Percentiles rank a stretch among this genome's conserved stretches.
Conservation (phyloP, 768 basidiomycete species). For the Psilocybe cubensis region DNA sequence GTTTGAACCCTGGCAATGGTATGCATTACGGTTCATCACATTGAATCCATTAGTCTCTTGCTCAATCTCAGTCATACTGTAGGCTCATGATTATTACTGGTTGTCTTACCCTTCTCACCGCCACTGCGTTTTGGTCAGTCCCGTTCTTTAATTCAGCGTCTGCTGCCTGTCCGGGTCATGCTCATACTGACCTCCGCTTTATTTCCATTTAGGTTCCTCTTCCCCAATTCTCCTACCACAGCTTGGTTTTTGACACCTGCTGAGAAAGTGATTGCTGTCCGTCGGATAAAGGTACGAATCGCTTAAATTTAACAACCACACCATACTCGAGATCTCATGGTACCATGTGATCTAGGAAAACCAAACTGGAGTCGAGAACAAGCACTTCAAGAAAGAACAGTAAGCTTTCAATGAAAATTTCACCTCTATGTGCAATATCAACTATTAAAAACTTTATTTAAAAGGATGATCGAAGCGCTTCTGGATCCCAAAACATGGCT, state of each 20-base stretch:
- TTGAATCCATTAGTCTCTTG: not conserved
- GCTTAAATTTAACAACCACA: not conserved
- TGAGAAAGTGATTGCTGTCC: conserved; percentile 68
- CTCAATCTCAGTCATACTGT: not conserved
- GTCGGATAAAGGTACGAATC: conserved; percentile 57
- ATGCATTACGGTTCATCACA: not conserved
- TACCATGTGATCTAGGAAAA: conserved; percentile 49
- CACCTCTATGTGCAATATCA: not conserved
- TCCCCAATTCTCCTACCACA: conserved; percentile 75
- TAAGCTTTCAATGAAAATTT: conserved; percentile 36
- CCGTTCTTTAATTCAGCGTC: not conserved
- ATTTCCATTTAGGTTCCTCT: conserved; percentile 51
- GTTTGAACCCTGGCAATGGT: conserved; percentile 81
- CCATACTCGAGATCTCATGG: not conserved
- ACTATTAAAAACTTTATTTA: not conserved
- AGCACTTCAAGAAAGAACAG: conserved; percentile 82
- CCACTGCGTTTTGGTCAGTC: conserved; percentile 58
- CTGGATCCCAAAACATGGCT: conserved; percentile 77
- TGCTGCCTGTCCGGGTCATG: not conserved
- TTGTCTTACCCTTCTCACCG: conserved; percentile 53
- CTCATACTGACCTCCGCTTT: not conserved
- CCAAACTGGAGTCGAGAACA: conserved; percentile 84
- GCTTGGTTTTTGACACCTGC: conserved; percentile 73
- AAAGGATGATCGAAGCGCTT: conserved; percentile 70
- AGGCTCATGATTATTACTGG: conserved; percentile 79